phyloP scores from a whole-genome alignment of 1,284 basidiomycete species.

The Entoloma clypeatum region DNA sequence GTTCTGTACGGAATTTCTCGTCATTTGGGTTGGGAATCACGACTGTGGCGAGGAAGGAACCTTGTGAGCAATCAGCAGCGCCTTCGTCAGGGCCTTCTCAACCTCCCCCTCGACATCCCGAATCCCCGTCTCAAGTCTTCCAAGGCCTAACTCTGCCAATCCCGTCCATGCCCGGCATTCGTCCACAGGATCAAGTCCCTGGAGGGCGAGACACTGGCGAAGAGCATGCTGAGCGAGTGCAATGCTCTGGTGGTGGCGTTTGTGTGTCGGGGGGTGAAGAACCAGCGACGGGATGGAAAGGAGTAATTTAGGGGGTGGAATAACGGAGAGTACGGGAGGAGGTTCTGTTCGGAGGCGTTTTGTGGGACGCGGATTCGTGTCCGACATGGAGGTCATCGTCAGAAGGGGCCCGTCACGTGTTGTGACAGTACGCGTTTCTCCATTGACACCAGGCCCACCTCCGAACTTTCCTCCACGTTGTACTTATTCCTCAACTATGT shows the following conservation, averaged over 20 bases:
- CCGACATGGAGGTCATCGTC: too few species aligned
- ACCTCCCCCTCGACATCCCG: slow-evolving; percentile 51
- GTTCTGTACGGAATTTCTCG: slow-evolving; percentile 39
- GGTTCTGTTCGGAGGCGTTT: background rate
- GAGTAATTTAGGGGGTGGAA: slow-evolving; percentile 50
- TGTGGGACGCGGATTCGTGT: slow-evolving; percentile 2
- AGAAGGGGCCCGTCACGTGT: too few species aligned
- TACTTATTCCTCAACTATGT: too few species aligned
- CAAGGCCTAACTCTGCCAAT: slow-evolving; percentile 62
- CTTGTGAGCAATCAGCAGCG: slow-evolving; percentile 61
- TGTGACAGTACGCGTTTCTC: too few species aligned
- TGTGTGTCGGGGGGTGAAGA: slow-evolving; percentile 58
- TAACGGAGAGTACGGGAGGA: background rate
- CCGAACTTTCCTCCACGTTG: too few species aligned
- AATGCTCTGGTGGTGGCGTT: slow-evolving; percentile 48
- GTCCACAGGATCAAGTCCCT: slow-evolving; percentile 50
- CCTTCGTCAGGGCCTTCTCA: slow-evolving; percentile 40
- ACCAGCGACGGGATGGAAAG: slow-evolving; percentile 58
- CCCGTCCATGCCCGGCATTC: slow-evolving; percentile 68
- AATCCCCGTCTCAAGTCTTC: slow-evolving; percentile 45
- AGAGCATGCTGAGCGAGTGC: slow-evolving; percentile 53
- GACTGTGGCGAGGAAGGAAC: slow-evolving; percentile 29
- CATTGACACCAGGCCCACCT: too few species aligned
- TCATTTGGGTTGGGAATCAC: too few species aligned
- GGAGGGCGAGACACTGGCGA: slow-evolving; percentile 46